These are phyloP conservation scores for Daedaleopsis nitida DNA, from an alignment of 768 basidiomycete species.

Conservation along the genomic window DNA sequence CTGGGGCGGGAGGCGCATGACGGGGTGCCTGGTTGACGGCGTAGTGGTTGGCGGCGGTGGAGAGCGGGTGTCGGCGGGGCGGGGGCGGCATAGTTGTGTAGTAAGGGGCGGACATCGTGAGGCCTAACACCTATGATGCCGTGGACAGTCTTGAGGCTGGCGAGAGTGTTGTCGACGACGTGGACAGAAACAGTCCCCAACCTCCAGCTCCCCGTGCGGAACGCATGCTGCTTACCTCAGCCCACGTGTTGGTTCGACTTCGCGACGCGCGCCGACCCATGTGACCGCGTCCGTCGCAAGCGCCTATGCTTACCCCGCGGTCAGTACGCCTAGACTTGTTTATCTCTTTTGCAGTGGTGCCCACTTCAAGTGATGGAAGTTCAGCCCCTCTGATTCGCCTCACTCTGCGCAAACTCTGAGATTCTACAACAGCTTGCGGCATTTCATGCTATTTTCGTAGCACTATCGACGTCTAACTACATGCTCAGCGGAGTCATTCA, in stretches of 20 bases:
- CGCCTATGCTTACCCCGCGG: no score
- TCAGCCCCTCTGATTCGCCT: no score
- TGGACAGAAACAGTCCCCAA: neutral
- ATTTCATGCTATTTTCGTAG: no score
- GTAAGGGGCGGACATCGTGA: slow-evolving; percentile 27
- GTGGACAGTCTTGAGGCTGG: slow-evolving; percentile 2
- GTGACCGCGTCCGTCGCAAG: slow-evolving; percentile 21
- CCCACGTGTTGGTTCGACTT: slow-evolving; percentile 27
- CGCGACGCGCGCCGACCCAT: slow-evolving; percentile 25
- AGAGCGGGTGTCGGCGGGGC: slow-evolving; percentile 32
- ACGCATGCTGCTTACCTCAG: slow-evolving; percentile 25
- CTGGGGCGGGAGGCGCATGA: slow-evolving; percentile 12
- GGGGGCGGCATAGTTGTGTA: slow-evolving; percentile 26
- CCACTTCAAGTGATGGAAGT: no score
- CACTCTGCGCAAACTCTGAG: no score
- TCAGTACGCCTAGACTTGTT: no score
- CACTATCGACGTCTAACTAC: no score
- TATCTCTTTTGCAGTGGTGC: no score
- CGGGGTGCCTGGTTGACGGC: slow-evolving; percentile 24
- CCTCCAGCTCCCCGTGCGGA: slow-evolving; percentile 8
- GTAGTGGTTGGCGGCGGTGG: slow-evolving; percentile 25
- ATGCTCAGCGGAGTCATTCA: no score
- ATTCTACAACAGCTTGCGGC: no score
- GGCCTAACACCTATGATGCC: slow-evolving; percentile 35
- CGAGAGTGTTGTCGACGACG: slow-evolving; percentile 10